Base-by-base conservation (phyloP, 345 rosid genomes). In the Rhizophora apiculata region DNA sequence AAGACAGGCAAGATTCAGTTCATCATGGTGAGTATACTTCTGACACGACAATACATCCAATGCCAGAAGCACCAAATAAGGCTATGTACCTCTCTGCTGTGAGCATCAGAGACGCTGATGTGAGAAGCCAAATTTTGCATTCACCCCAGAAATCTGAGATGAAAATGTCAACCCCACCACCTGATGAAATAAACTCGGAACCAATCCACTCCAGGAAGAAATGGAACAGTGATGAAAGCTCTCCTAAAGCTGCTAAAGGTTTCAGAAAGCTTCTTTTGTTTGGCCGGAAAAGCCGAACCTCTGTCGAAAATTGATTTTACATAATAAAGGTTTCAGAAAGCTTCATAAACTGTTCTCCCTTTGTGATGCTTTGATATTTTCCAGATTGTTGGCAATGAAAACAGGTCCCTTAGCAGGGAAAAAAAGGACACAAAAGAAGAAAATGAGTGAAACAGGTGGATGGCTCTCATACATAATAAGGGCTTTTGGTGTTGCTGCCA, bases 241-340 rank as follows among this genome's bases (percentile, higher is more conserved):
- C 92, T 56, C 89, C 93, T 6, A 95, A 90, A 82, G 88, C 88
- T 19, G 85, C 88, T 36, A 95, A 90, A 86, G 96, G 86, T 56
- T 81, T 95, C 69, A 78, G 96, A 73, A 95, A 87, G 90, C 96
- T 95, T 62, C 96, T 95, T 51, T 70, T 92, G 79, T 90, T 95
- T 36, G 96, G 96, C 64, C 76, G 86, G 81, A 89, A 83, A 81
- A 83, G 72, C 65, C 53, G 68, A 64, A 65, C 51, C 60, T 43
- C 73, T 78, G 16, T 69, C 46, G 70, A 64, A 1, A 51, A 48
- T 56, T 79, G 82, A 75, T 61, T 32, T 43, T 63, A 59, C 29
- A 20, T 20, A 1, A 53, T 53, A 53, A 54, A 11, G 27, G 27
- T 54, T 6, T 6, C 57, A n/a, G 8, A 11, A 11, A 39, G 24